Base-by-base conservation (phyloP, 345 rosid species). In the Ceriops decandra region DNA sequence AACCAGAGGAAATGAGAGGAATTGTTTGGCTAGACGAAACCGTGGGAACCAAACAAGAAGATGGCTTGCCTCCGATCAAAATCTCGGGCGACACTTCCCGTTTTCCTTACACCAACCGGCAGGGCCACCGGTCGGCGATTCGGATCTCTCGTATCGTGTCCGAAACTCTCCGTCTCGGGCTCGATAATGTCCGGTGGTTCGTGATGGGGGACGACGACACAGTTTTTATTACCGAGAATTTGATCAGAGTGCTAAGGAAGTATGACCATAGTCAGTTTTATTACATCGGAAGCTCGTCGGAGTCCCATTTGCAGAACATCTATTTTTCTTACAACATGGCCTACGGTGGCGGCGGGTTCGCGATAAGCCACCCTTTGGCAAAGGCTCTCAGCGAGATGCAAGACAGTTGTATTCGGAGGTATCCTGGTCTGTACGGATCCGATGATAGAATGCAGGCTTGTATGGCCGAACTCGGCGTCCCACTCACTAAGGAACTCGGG, bases 151-250 rank as follows among this genome's bases (percentile, higher is more conserved):
- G 99, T 74, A 92, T 95, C 72, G 90, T 95, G 33, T 84, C 99
- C 15, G 99, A 95, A 51, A 90, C 98, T 5, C 76, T 91, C 52
- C 88, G 82, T n/a, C 59, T 85, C 32, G 85, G 88, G 57, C 77
- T 62, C 63, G 69, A 77, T 53, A 82, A 81, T 60, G 97, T 90
- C 68, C 70, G 98, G 87, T 95, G 99, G 99, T 90, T 95, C 71
- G 99, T 95, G 73, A 92, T 95, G 99, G 98, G 99, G 0, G 98
- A 95, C 77, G 99, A 95, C 57, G 99, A 95, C 76, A 95, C 99
- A 22, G 93, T 95, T 28, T 95, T 95, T 62, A 65, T 95, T 6
- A 81, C 98, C 6, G 99, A 95, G 52, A 95, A 95, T 71, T 82
- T 95, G 19, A 66, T 95, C 17, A 75, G 99, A 75, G 82, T 90